Base-by-base conservation (phyloP, 208 protist genomes). In the Acanthamoeba royreba region DNA sequence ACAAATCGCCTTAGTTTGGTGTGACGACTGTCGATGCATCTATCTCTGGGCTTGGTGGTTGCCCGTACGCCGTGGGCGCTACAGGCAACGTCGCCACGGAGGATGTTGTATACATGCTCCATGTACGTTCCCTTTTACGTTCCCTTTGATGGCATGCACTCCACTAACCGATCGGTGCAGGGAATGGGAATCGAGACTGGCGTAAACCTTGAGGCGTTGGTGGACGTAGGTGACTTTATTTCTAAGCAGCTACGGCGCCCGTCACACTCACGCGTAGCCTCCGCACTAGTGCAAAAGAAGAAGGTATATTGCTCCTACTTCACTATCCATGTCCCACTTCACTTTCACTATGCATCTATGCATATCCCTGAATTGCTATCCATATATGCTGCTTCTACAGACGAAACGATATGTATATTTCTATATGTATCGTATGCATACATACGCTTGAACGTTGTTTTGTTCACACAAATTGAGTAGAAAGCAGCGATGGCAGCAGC, bases 31-130 rank as follows among this genome's bases (percentile, higher is more conserved):
- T 98, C 5, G 97, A 98, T 52, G 93, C 94, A 22, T 97, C 95
- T 2, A 96, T 98, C 7, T 95, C 96, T 9, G 97, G 97, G 17
- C 92, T 98, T 1, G 97, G 96, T 15, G 97, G 97, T 22, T 98
- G 97, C 91, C 97, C 97, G 28, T 98, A 97, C 81, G 97, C 97
- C 1, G 79, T 85, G 33, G 96, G 95, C 42, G 96, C 96, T 31
- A 89, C 95, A 7, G 90, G 81, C 42, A 98, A 98, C 40, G 96
- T 98, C 33, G 96, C 97, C 22, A 98, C 97, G 9, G 97, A 98
- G 89, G 97, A 98, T 72, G 97, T 98, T 9, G 86, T 98, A 1
- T 98, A 97, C 93, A 98, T 98, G 97, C 94, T 98, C 33, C 53
- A 98, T 15, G 97, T 66, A 66, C 55, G 55, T n/a, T n/a, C n/a